phyloP scores from a whole-genome alignment of 768 basidiomycete genomes.

The Astraeus odoratus region DNA sequence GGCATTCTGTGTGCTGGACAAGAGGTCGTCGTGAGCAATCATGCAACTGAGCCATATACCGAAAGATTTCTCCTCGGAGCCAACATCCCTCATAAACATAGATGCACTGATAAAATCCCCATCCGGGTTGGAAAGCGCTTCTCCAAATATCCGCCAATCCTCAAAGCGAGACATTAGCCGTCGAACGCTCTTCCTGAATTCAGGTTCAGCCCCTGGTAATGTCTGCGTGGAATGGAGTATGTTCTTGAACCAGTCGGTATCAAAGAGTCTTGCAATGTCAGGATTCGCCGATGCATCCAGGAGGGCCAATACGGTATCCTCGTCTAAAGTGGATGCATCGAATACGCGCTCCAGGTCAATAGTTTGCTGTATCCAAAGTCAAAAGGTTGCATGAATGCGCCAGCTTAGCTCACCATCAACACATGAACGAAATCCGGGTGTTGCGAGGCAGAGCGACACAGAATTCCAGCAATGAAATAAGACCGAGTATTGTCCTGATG shows the following conservation, averaged over 20 bases:
- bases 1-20: constrained; percentile 22
- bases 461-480: constrained; percentile 53
- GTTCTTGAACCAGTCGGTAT: constrained; percentile 41
- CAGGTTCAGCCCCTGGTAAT: constrained; percentile 29
- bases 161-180: constrained; percentile 44
- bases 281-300: constrained; percentile 59
- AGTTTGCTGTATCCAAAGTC: constrained; percentile 38
- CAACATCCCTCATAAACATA: constrained; percentile 51
- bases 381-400: not conserved
- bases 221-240: constrained; percentile 32
- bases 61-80: constrained; percentile 56
- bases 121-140: constrained; percentile 48
- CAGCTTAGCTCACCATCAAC: constrained; percentile 36
- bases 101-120: constrained; percentile 46
- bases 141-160: constrained; percentile 56
- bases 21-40: constrained; percentile 49
- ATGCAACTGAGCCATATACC: constrained; percentile 72
- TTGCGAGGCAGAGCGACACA: constrained; percentile 63
- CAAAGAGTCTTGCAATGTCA: constrained; percentile 52
- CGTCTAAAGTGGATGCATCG: constrained; percentile 44
- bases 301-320: constrained; percentile 49
- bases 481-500: constrained; percentile 48
- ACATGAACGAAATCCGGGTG: constrained; percentile 37
- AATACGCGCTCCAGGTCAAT: constrained; percentile 51
- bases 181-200: constrained; percentile 39